These are phyloP conservation scores for Phytophthora constricta DNA, from an alignment of 352 stramenopile species.

Conservation along the genomic window DNA sequence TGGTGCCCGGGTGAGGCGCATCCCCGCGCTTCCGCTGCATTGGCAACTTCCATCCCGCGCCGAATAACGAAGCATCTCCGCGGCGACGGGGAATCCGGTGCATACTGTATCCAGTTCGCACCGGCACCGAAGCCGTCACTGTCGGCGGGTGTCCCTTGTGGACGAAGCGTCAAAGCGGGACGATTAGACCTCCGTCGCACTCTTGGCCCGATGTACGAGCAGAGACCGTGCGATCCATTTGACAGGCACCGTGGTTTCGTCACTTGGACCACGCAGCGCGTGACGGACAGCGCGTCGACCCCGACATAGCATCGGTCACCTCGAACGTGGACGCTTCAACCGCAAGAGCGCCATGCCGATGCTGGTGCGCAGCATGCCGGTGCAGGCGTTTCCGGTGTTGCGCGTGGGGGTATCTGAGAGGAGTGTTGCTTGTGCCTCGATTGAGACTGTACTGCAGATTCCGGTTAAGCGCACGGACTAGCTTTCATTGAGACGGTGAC, in stretches of 20 bases:
- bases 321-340: too few species aligned
- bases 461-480: too few species aligned
- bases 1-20: slow-evolving; percentile 14
- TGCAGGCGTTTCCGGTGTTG: too few species aligned
- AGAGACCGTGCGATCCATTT: slow-evolving; percentile 1
- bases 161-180: background rate
- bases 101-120: slow-evolving; percentile 8
- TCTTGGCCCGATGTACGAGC: too few species aligned
- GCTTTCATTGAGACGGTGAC: too few species aligned
- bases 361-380: background rate
- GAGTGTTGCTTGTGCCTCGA: too few species aligned
- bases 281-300: background rate
- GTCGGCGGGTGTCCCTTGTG: background rate
- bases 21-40: slow-evolving; percentile 8
- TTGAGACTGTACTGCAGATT: too few species aligned
- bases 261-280: background rate
- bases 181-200: too few species aligned
- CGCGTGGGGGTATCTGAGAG: too few species aligned
- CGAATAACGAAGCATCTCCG: slow-evolving; percentile 24
- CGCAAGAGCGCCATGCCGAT: background rate
- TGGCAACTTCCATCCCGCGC: background rate
- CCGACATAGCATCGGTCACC: background rate
- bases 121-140: background rate
- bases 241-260: background rate
- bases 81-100: slow-evolving; percentile 11